Conservation (phyloP, 73 alveolate genomes). For the Tetrahymena borealis region DNA sequence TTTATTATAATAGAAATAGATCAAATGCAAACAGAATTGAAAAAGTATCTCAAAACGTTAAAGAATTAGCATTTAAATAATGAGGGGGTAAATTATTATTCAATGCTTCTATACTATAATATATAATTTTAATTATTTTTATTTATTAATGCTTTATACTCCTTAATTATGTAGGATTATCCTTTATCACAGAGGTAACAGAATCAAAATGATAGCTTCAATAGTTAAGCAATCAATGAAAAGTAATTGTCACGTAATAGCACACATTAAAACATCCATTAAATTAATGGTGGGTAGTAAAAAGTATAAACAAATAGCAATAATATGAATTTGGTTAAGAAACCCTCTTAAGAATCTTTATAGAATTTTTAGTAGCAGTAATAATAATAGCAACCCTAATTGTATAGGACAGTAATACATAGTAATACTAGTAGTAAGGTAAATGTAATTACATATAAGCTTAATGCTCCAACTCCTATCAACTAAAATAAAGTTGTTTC, state of each 20-base stretch:
- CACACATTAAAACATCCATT: background rate
- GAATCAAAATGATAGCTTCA: background rate
- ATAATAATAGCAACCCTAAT: background rate
- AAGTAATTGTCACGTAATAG: background rate
- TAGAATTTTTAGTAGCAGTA: background rate
- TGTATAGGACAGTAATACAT: background rate
- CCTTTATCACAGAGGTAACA: background rate
- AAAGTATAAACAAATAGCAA: background rate
- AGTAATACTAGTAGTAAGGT: background rate
- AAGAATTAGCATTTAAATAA: background rate
- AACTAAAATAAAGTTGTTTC: background rate
- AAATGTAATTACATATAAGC: background rate
- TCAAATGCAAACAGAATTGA: background rate
- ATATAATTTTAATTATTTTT: background rate
- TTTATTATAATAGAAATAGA: background rate
- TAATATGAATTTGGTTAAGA: background rate
- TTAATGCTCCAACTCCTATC: background rate
- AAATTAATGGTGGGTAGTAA: background rate
- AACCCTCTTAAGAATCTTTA: background rate
- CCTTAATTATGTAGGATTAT: background rate
- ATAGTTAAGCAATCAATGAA: background rate
- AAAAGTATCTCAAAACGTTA: background rate
- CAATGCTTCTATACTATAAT: background rate
- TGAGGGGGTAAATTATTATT: background rate
- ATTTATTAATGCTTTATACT: background rate